A percentile compares a stretch with the other conserved stretches of the same genome.
Evolutionary conservation across 1,139 yeast genomes (phyloP).

Genomic region (Saccharomyces hybrid): DNA sequence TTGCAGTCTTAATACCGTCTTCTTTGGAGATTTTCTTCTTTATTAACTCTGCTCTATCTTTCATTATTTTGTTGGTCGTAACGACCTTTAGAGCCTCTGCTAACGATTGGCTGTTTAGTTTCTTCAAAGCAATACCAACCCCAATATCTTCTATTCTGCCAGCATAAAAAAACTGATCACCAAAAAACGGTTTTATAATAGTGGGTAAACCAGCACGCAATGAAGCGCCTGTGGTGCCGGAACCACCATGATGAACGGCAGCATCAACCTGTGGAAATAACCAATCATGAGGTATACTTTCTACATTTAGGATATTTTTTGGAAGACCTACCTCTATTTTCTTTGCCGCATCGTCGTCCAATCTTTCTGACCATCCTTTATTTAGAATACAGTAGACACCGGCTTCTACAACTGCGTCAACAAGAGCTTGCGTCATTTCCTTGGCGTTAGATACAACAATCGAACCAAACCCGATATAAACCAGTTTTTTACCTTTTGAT

Average conservation of each 20-base stretch:
- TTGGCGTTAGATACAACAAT: conserved; percentile 81
- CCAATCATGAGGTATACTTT: conserved; percentile 90
- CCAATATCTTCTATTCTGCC: conserved; percentile 81
- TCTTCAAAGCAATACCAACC: conserved; percentile 67
- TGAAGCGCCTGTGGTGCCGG: conserved; percentile 94
- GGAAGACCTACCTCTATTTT: conserved; percentile 58
- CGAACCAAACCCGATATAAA: conserved; percentile 92
- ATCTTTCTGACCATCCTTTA: conserved; percentile 91
- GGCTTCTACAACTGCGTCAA: conserved; percentile 67
- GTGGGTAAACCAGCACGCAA: conserved; percentile 82
- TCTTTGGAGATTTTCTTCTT: conserved; percentile 60
- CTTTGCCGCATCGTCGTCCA: conserved; percentile 33
- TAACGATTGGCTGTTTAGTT: conserved; percentile 56
- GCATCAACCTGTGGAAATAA: conserved; percentile 81
- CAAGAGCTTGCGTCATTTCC: conserved; percentile 67
- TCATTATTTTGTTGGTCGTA: conserved; percentile 58
- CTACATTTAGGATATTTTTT: conserved; percentile 56
- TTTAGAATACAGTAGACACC: conserved; percentile 81
- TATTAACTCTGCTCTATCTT: conserved; percentile 53
- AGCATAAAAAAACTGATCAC: conserved; percentile 92
- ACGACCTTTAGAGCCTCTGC: conserved; percentile 62
- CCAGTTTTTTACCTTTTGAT: conserved; percentile 55
- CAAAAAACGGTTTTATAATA: conserved; percentile 87
- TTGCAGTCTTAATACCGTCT: conserved; percentile 72
- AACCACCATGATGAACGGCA: conserved; percentile 96